Conservation (phyloP, 148 eudicot genomes). For the Spergularia bocconei region DNA sequence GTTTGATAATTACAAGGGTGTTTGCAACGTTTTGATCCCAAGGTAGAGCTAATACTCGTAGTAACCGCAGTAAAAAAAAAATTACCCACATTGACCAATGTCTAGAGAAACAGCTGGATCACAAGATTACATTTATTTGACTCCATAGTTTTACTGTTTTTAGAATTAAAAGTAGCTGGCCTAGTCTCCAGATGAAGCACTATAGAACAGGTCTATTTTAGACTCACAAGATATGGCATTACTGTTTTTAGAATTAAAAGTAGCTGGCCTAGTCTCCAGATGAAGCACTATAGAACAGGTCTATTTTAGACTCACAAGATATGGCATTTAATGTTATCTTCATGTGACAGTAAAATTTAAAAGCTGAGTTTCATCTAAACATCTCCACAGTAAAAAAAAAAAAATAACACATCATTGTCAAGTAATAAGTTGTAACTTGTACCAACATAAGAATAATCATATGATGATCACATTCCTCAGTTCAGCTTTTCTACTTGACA, state of each 20-base stretch:
- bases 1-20: background rate
- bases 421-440: constrained; percentile 19
- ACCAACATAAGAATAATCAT: constrained; percentile 18
- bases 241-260: background rate
- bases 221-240: constrained; percentile 11
- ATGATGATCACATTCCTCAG: constrained; percentile 11
- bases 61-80: too few relatives aligned
- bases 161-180: background rate
- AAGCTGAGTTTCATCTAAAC: background rate
- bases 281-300: background rate
- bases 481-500: background rate
- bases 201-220: background rate
- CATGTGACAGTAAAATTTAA: background rate
- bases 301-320: background rate
- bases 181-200: background rate
- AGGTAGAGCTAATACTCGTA: background rate
- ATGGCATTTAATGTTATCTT: constrained; percentile 23
- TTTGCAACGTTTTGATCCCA: constrained; percentile 1
- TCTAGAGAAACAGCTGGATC: background rate
- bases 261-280: background rate
- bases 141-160: background rate
- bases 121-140: background rate
- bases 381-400: constrained; percentile 9
- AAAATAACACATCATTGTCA: constrained; percentile 3
- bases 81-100: background rate